Percentiles rank a stretch among this genome's conserved stretches.
phyloP scores from a whole-genome alignment of 192 early-diverging fungal genomes.

The Podila minutissima region DNA sequence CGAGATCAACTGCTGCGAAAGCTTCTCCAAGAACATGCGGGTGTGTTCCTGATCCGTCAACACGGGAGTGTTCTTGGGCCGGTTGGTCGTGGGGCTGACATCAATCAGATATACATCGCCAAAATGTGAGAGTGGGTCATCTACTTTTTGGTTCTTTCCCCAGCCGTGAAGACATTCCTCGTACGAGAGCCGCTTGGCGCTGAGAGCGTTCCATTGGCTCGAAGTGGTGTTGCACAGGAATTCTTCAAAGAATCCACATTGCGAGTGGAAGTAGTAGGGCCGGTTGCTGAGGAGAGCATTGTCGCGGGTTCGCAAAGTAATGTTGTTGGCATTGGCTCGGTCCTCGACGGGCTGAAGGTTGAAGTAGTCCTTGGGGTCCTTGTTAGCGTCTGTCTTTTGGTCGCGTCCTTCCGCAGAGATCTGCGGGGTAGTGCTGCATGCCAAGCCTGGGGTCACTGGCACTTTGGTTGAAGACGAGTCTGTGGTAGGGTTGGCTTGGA shows the following conservation, averaged over 20 bases:
- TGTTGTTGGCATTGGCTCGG: constrained; percentile 52
- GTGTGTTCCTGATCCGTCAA: constrained; percentile 41
- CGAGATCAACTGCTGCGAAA: constrained; percentile 19
- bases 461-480: constrained; percentile 21
- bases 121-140: constrained; percentile 16
- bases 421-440: constrained; percentile 33
- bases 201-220: constrained; percentile 24
- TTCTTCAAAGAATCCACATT: constrained; percentile 43
- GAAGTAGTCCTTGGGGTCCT: constrained; percentile 40
- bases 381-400: constrained; percentile 7
- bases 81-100: constrained; percentile 37
- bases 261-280: constrained; percentile 46
- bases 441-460: constrained; percentile 42
- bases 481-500: constrained; percentile 7
- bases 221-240: constrained; percentile 41
- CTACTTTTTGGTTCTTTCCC: constrained; percentile 10
- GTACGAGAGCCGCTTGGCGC: constrained; percentile 20
- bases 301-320: constrained; percentile 42
- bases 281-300: constrained; percentile 44
- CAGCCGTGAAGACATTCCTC: constrained; percentile 40
- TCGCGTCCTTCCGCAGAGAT: constrained; percentile 9
- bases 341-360: constrained; percentile 34
- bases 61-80: constrained; percentile 2
- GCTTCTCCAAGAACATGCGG: constrained; percentile 25
- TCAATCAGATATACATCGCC: constrained; percentile 49